Evolutionary conservation across 306 rosid genomes (phyloP), one percentile per base, ranked within the genome.

Genomic region (Trifolium subterraneum): DNA sequence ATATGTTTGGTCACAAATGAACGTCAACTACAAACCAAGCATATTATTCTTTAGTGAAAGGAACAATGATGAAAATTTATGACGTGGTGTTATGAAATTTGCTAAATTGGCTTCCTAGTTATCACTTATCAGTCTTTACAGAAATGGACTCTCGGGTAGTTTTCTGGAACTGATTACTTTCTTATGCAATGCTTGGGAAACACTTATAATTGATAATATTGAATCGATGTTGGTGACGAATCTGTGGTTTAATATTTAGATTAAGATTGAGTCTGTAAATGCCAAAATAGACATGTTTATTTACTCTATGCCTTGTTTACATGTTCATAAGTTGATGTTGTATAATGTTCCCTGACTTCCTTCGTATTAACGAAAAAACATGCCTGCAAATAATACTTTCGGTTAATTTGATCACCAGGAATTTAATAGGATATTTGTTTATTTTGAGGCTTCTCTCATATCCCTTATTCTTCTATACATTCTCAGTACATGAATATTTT

Each of bases 391-490:
- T 66, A 25, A 3, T 16, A 25, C 33, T 66, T 66, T n/a, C 7
- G 7, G 55, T 74, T 80, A 60, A 41, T 16, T 59, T 35, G 50
- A 42, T 44, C 39, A 2, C 36, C n/a, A 11, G 29, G 22, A 60
- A 55, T 56, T 33, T 22, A 45, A 55, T 41, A 20, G 2, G 31
- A 36, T 55, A 23, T 66, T 70, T 70, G 38, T 47, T 64, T 55
- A 72, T 20, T 64, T 23, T 19, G 62, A 36, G n/a, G 22, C 33
- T 11, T 69, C 19, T 55, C 29, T 8, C 62, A 51, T 33, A 33
- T 41, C 70, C 36, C 39, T 71, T 71, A 39, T 44, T 54, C 68
- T 54, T 71, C 67, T 23, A 41, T 62, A 14, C 60, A 54, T 36
- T 19, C n/a, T n/a, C 23, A 19, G 48, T 13, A 18, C 23, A 36